These are phyloP conservation scores for Neofusicoccum umdonicola DNA, from an alignment of 2,329 filamentous ascomycete species.

Conservation along the genomic window DNA sequence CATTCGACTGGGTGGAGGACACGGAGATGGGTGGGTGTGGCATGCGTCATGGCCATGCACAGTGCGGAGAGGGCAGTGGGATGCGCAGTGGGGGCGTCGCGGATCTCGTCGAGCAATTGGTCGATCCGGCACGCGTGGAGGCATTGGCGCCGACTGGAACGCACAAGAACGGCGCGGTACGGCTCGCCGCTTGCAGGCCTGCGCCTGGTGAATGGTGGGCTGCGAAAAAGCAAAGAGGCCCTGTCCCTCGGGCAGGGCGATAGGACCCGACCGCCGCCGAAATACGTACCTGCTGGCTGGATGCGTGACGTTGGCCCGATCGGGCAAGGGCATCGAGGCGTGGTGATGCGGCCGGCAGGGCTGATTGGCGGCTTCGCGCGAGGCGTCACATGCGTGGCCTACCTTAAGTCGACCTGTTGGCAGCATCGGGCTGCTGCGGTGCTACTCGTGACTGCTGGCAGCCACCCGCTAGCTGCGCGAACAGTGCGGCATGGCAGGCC, in stretches of 20 bases:
- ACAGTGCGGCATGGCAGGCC: neutral
- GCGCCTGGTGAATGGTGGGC: neutral
- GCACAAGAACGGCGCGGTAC: slow-evolving; percentile 1
- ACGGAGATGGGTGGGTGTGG: neutral
- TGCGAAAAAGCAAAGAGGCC: neutral
- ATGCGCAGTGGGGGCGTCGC: neutral
- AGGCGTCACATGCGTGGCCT: neutral
- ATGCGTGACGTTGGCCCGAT: slow-evolving; percentile 5
- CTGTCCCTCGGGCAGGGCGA: neutral
- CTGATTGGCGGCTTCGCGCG: neutral
- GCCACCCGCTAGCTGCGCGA: neutral
- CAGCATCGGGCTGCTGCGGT: neutral
- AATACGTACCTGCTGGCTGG: neutral
- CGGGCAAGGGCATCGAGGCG: neutral
- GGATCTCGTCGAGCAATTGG: slow-evolving; percentile 5
- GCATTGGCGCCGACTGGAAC: neutral
- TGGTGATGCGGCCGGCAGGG: neutral
- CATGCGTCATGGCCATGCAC: slow-evolving; percentile 2
- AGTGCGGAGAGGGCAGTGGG: neutral
- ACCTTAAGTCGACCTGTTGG: slow-evolving; percentile 1
- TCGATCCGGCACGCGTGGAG: neutral
- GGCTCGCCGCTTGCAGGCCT: neutral
- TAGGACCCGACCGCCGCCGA: neutral
- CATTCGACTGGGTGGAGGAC: neutral
- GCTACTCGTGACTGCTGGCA: neutral